Conservation (phyloP, 805 yeast genomes). For the Yamadazyma insecticola region DNA sequence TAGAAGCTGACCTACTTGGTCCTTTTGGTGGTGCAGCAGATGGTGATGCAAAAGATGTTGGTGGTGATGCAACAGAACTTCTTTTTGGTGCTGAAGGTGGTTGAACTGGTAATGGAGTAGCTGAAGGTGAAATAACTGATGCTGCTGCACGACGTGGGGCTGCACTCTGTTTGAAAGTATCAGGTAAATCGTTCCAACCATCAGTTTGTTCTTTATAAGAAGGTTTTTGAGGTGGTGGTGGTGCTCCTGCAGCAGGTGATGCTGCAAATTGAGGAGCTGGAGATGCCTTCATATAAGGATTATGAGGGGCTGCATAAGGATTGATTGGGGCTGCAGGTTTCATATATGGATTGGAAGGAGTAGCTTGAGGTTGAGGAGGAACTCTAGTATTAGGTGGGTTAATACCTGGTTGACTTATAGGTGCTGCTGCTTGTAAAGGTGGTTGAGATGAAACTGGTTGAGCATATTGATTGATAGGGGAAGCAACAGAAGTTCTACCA, state of each 20-base stretch:
- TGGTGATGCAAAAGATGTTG: slow-evolving; percentile 1
- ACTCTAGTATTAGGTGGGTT: neutral
- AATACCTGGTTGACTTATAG: neutral
- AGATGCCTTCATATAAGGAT: slow-evolving; percentile 29
- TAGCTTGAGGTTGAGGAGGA: slow-evolving; percentile 12
- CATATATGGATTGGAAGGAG: slow-evolving; percentile 26
- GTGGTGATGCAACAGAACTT: slow-evolving; percentile 6
- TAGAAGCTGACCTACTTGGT: slow-evolving; percentile 22
- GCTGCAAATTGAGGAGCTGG: slow-evolving; percentile 20
- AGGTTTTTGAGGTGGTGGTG: slow-evolving; percentile 22
- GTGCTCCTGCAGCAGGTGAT: slow-evolving; percentile 12
- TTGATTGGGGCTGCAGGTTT: slow-evolving; percentile 16
- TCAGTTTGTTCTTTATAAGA: slow-evolving; percentile 46
- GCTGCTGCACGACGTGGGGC: slow-evolving; percentile 44
- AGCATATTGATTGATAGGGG: slow-evolving; percentile 6
- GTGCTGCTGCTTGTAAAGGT: slow-evolving; percentile 1
- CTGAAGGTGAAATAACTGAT: slow-evolving; percentile 23
- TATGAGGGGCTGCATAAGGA: slow-evolving; percentile 15
- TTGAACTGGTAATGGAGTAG: slow-evolving; percentile 15
- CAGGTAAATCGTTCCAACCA: slow-evolving; percentile 72
- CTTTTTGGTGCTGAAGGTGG: slow-evolving; percentile 12
- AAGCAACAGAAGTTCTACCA: slow-evolving; percentile 7
- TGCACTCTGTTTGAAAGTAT: slow-evolving; percentile 39
- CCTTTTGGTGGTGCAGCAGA: slow-evolving; percentile 15
- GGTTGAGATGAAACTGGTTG: slow-evolving; percentile 3